A percentile compares a stretch with the other conserved stretches of the same genome.
phyloP scores from a whole-genome alignment of 1,139 yeast species.

The Taphrina deformans region DNA sequence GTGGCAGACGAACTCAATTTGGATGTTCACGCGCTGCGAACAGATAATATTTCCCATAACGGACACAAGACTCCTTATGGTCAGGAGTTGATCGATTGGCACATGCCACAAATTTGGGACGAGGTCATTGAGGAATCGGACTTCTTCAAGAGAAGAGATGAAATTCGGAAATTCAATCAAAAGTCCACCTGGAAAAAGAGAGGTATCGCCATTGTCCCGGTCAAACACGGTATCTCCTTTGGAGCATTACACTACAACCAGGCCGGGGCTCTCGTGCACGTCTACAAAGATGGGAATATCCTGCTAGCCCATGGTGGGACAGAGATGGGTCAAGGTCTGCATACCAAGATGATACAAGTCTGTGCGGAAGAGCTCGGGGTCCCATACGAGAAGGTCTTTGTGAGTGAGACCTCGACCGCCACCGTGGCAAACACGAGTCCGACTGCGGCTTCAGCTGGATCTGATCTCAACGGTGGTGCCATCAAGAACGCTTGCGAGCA shows the following conservation, averaged over 20 bases:
- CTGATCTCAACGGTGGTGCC: slow-evolving; percentile 53
- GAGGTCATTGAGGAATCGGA: slow-evolving; percentile 46
- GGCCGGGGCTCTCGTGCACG: slow-evolving; percentile 53
- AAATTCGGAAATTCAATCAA: slow-evolving; percentile 49
- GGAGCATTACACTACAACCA: slow-evolving; percentile 52
- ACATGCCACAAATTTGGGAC: slow-evolving; percentile 47
- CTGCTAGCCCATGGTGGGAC: slow-evolving; percentile 53
- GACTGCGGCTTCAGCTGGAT: slow-evolving; percentile 53
- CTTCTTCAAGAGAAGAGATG: slow-evolving; percentile 45
- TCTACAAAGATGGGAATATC: slow-evolving; percentile 52
- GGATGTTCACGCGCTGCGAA: slow-evolving; percentile 48
- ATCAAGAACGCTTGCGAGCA: slow-evolving; percentile 52
- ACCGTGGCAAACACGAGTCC: slow-evolving; percentile 53
- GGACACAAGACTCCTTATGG: slow-evolving; percentile 49
- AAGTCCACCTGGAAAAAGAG: slow-evolving; percentile 51
- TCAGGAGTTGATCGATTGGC: slow-evolving; percentile 49
- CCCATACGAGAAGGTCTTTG: slow-evolving; percentile 48
- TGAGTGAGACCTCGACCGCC: slow-evolving; percentile 52
- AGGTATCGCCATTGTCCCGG: slow-evolving; percentile 51
- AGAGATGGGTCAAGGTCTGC: slow-evolving; percentile 55
- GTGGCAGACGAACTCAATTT: slow-evolving; percentile 48
- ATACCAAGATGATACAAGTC: slow-evolving; percentile 53
- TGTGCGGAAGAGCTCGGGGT: slow-evolving; percentile 50
- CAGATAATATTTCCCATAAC: slow-evolving; percentile 46
- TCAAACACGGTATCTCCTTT: slow-evolving; percentile 52